Evolutionary conservation across 1,284 basidiomycete species (phyloP), one percentile per base, ranked within the genome.

Genomic region (Cryptococcus sp.): DNA sequence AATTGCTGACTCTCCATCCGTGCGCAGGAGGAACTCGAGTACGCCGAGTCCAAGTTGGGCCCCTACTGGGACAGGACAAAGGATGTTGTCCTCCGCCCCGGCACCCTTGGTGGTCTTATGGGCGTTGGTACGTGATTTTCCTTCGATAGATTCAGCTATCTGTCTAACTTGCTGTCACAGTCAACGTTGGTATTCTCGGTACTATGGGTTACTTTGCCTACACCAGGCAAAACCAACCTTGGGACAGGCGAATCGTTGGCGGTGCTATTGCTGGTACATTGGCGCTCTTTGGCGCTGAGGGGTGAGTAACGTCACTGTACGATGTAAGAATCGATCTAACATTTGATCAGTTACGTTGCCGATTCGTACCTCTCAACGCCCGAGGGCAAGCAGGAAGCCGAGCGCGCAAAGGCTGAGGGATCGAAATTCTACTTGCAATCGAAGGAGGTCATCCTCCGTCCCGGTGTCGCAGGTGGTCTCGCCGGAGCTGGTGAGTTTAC

Each of bases 171-270:
- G 5, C 13, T 34, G 7, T 20, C 20, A 1, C 61, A 88, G 88
- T 88, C 53, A 91, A 91, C 73, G 79, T 90, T 60, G 88, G 88
- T 34, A 76, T 90, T 38, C 68, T 90, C 26, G 83, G 83, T 1
- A 83, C 83, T 11, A 80, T 84, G 16, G 84, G 85, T 13, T 87
- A 87, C 70, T 79, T 82, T 11, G 84, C 87, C 67, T 89, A 89
- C 78, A 81, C 80, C n/a, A 80, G 84, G 54, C 86, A 86, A 22
- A 77, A 83, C 57, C 80, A 88, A 46, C 85, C 85, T 23, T 82
- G 82, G 61, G 85, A 90, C 74, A 76, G 81, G n/a, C 79, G 79
- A 41, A 75, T 81, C 16, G 80, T 91, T 54, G 80, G 82, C 19
- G 80, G 83, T 37, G 80, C 84, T 22, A 78, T 83, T 25, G 84